Evolutionary conservation across 164 flowering plant genomes (phyloP), one percentile per base, ranked within the genome.

Genomic region (Berberis vulgaris): DNA sequence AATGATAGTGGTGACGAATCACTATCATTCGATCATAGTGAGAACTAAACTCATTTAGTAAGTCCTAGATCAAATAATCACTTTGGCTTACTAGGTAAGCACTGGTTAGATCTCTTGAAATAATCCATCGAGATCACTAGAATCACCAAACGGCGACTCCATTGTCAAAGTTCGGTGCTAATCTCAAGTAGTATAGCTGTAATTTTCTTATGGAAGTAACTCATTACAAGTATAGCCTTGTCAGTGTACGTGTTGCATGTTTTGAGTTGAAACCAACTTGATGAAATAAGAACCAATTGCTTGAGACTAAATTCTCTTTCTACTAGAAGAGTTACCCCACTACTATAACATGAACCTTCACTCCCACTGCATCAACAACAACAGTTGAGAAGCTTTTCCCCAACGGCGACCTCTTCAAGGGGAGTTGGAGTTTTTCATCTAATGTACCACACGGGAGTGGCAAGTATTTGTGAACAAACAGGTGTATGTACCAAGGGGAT

Each of bases 401-500:
- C 3, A 87, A 89, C 86, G 97, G 94, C 2, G 94, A 89, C 83
- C 82, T 87, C 61, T 89, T 86, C 78, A 81, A 71, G 0, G 96
- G 96, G 4, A 73, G 76, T 50, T 26, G 26, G 26, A 26, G 26
- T 26, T 89, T 86, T 66, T 62, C 77, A 1, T 77, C 73, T 1
- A 75, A 62, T 69, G 74, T 69, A 1, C 97, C 96, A 0, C 80
- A 83, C 80, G 94, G 96, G 62, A 79, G 79, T 7, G 96, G 96
- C 2, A 87, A 87, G 82, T 89, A 89, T 61, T 69, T 89, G 42
- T 89, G 96, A 94, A 72, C 68, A 7, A 94, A 89, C 73, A 94
- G 96, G 43, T 89, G 97, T 65, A 86, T 86, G 91, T 87, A 87
- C 77, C 85, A 84, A 65, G 97, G 97, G 0, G 91, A 87, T 68